Percentiles rank a stretch among this genome's conserved stretches.
phyloP scores from a whole-genome alignment of 495 filamentous ascomycete species.

The Tuber borchii region DNA sequence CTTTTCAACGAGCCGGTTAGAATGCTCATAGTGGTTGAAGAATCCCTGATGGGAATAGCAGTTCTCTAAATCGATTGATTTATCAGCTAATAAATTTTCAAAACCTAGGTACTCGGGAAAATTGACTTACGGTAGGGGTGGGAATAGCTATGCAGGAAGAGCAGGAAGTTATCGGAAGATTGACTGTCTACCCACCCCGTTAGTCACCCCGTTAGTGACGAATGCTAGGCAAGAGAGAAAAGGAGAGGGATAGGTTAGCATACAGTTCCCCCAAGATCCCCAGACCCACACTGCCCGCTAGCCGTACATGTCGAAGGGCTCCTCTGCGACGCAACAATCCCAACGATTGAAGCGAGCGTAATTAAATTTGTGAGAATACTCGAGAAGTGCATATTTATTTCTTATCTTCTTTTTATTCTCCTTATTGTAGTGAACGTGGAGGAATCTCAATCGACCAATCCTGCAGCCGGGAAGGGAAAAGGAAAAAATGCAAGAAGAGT shows the following conservation, averaged over 20 bases:
- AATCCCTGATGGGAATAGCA: rapidly evolving
- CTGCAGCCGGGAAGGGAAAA: background rate
- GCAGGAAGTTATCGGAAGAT: background rate
- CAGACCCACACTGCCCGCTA: background rate
- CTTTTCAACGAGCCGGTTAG: background rate
- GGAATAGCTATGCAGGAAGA: background rate
- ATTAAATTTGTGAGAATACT: background rate
- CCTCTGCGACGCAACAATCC: background rate
- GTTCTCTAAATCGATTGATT: background rate
- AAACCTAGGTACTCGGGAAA: background rate
- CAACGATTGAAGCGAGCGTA: background rate
- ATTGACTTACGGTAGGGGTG: background rate
- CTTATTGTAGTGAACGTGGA: background rate
- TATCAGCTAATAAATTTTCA: background rate
- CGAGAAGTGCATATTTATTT: background rate
- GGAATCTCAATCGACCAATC: background rate
- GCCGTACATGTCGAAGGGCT: background rate
- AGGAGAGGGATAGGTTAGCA: background rate
- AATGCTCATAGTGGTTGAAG: background rate
- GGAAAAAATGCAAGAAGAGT: background rate
- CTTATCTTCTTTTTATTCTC: background rate
- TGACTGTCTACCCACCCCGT: background rate
- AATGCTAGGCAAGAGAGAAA: background rate
- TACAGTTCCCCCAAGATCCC: background rate
- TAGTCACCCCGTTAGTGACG: background rate